Base-by-base conservation (phyloP, 768 basidiomycete genomes). In the Leucosporidium yakuticum region DNA sequence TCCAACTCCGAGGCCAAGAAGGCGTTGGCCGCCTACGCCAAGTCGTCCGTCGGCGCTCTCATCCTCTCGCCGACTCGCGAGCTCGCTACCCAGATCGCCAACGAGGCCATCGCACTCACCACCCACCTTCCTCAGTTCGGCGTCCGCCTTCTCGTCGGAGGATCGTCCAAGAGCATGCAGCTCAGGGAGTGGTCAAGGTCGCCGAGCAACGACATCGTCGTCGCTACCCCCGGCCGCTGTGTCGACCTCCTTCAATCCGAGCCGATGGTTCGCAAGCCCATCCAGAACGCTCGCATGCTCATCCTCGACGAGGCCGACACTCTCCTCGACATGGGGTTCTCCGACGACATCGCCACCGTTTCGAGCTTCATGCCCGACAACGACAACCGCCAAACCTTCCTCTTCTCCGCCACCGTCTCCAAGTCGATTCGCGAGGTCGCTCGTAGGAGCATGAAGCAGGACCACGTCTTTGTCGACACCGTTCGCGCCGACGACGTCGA, bases 21-120 rank as follows among this genome's bases (percentile, higher is more conserved):
- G 91, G 67, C 90, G 3, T 68, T 99, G n/a, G 53, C 60, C 48
- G 20, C 32, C 21, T 95, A 94, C 69, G 91, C 91, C 29, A 85
- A 84, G 55, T 34, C 51, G 21, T 58, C 68, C 19, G 73, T 74
- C 27, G 91, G 95, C 48, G 76, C 77, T 36, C 74, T 81, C 39
- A 74, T 81, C 66, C 72, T 81, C 44, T 79, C 79, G 9, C 80
- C 80, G 2, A 81, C 81, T 2, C 74, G 80, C 29, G 80, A 81
- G 65, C 74, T 81, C 20, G 81, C 80, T 5, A 75, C 77, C 19
- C 80, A 81, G 69, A 80, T 79, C 63, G 75, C 72, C 1, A 74
- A 70, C 21, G 78, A 76, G 76, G 91, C 91, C 2, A 75, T 83
- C 32, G 84, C 90, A 76, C 81, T 91, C 27, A 83, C 31, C 62